Conservation (phyloP, 805 yeast genomes). For the Ogataea naganishii region DNA sequence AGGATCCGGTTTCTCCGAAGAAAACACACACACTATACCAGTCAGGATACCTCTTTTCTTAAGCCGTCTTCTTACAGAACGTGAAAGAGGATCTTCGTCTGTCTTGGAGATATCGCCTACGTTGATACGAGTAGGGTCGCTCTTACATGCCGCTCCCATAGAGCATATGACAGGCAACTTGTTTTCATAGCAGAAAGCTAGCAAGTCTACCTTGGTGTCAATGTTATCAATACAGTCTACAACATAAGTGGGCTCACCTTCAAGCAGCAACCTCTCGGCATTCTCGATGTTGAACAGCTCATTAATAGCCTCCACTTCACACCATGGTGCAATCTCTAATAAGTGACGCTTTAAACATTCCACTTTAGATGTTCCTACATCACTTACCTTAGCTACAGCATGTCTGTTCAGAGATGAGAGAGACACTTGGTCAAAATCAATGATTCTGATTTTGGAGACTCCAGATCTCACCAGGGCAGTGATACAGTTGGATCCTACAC, state of each 20-base stretch:
- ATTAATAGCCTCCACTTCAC: slow-evolving; percentile 66
- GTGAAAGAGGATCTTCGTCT: slow-evolving; percentile 88
- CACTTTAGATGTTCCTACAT: slow-evolving; percentile 91
- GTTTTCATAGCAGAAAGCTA: slow-evolving; percentile 59
- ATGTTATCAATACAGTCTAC: slow-evolving; percentile 96
- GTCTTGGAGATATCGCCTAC: slow-evolving; percentile 84
- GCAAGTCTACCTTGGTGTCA: slow-evolving; percentile 89
- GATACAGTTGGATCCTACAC: slow-evolving; percentile 96
- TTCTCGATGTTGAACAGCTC: slow-evolving; percentile 66
- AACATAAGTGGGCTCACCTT: slow-evolving; percentile 62
- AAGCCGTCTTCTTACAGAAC: slow-evolving; percentile 77
- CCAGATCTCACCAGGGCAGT: slow-evolving; percentile 92
- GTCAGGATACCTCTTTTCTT: slow-evolving; percentile 67
- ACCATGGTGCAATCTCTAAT: slow-evolving; percentile 86
- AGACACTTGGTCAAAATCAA: slow-evolving; percentile 96
- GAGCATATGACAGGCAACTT: slow-evolving; percentile 71
- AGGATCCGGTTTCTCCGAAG: slow-evolving; percentile 96
- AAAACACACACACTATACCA: slow-evolving; percentile 81
- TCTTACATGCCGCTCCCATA: slow-evolving; percentile 96
- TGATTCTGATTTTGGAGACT: slow-evolving; percentile 63
- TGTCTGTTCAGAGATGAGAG: slow-evolving; percentile 88
- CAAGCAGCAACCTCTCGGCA: slow-evolving; percentile 52
- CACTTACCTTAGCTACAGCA: slow-evolving; percentile 83
- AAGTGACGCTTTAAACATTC: slow-evolving; percentile 66
- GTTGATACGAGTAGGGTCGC: slow-evolving; percentile 88